Evolutionary conservation across 2,329 filamentous ascomycete genomes (phyloP).

Genomic region (Sporothrix pseudoabietina): DNA sequence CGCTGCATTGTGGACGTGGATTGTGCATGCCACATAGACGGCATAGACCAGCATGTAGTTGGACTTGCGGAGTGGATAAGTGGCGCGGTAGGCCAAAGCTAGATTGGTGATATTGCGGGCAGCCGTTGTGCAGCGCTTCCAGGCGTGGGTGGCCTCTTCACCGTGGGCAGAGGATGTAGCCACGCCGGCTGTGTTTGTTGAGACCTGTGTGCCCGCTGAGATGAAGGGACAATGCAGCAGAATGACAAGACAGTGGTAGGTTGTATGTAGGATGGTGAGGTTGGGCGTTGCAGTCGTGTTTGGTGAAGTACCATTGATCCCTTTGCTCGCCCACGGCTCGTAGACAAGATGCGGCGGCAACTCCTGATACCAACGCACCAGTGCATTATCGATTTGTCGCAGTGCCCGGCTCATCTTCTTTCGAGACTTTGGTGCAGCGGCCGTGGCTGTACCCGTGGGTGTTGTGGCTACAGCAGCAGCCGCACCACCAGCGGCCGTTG

Average conservation of each 20-base stretch:
- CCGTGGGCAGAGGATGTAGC: constrained; percentile 12
- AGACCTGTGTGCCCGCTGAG: neutral
- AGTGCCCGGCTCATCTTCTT: constrained; percentile 6
- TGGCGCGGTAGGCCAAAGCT: constrained; percentile 38
- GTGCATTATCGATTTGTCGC: constrained; percentile 24
- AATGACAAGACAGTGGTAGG: constrained; percentile 48
- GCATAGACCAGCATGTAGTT: constrained; percentile 46
- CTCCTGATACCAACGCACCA: constrained; percentile 26
- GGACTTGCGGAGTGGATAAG: constrained; percentile 41
- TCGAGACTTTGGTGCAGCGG: neutral
- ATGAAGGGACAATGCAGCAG: constrained; percentile 49
- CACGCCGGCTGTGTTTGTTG: neutral
- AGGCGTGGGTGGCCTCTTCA: constrained; percentile 26
- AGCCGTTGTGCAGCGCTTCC: constrained; percentile 42
- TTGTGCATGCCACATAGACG: constrained; percentile 46
- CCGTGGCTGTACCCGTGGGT: neutral
- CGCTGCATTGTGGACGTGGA: constrained; percentile 46
- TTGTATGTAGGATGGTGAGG: constrained; percentile 33
- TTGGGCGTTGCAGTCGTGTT: constrained; percentile 27
- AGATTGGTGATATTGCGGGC: constrained; percentile 44
- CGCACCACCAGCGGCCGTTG: neutral
- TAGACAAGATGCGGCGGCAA: constrained; percentile 28
- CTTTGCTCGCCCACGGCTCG: constrained; percentile 20
- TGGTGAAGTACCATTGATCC: neutral
- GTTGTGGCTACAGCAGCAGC: neutral